A percentile compares a stretch with the other conserved stretches of the same genome.
Evolutionary conservation across 805 yeast genomes (phyloP).

Genomic region (Candida wancherniae): DNA sequence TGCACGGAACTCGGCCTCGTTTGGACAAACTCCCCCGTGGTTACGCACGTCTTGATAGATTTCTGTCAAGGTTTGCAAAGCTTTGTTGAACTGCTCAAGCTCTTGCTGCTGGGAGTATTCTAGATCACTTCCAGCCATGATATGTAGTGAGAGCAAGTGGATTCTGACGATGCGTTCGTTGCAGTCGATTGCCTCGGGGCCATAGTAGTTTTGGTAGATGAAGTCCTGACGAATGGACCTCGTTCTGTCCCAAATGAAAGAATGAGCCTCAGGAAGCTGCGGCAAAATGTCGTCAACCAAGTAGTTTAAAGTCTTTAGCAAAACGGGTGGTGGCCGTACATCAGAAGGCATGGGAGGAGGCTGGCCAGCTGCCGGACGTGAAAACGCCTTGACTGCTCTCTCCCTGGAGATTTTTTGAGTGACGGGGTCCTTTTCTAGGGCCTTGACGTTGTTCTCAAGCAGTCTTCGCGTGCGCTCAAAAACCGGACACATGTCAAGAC

Average conservation of each 20-base stretch:
- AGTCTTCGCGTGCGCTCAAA: slow-evolving; percentile 87
- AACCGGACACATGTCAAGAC: slow-evolving; percentile 91
- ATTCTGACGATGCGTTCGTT: slow-evolving; percentile 87
- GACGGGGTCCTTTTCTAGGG: slow-evolving; percentile 62
- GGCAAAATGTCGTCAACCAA: slow-evolving; percentile 60
- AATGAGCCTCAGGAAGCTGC: slow-evolving; percentile 75
- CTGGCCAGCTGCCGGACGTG: slow-evolving; percentile 97
- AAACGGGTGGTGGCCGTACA: slow-evolving; percentile 84
- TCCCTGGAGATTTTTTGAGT: slow-evolving; percentile 49
- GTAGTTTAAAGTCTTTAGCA: slow-evolving; percentile 64
- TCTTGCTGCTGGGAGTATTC: slow-evolving; percentile 95
- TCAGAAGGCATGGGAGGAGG: slow-evolving; percentile 97
- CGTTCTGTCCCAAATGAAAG: slow-evolving; percentile 96
- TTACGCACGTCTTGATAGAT: slow-evolving; percentile 78
- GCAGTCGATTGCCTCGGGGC: slow-evolving; percentile 91
- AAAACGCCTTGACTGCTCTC: slow-evolving; percentile 83
- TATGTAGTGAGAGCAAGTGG: slow-evolving; percentile 75
- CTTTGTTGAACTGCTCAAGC: slow-evolving; percentile 87
- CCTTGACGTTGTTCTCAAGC: slow-evolving; percentile 79
- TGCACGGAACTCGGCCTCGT: slow-evolving; percentile 91
- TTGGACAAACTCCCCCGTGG: slow-evolving; percentile 63
- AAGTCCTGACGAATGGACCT: slow-evolving; percentile 95
- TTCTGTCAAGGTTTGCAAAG: slow-evolving; percentile 82
- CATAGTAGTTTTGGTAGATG: slow-evolving; percentile 89
- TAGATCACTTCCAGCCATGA: slow-evolving; percentile 67